Evolutionary conservation across 2,329 filamentous ascomycete genomes (phyloP).

Genomic region (Pseudogymnoascus sp.): DNA sequence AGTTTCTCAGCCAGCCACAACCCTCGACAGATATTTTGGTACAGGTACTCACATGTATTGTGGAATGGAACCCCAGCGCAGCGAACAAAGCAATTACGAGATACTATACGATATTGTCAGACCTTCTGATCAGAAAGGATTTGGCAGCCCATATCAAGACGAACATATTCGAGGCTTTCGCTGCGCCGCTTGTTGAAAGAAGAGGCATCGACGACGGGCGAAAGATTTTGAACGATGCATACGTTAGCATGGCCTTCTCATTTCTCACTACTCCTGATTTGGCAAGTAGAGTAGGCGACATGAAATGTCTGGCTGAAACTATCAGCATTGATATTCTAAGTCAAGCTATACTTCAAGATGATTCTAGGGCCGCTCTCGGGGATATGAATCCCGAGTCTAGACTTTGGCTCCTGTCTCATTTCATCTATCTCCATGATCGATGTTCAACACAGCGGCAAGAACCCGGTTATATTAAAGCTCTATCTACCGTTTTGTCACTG

Average conservation of each 20-base stretch:
- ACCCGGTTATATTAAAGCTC: conserved; percentile 39
- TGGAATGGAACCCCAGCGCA: background rate
- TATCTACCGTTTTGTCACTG: conserved; percentile 46
- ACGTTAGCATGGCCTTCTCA: conserved; percentile 24
- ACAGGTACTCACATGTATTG: background rate
- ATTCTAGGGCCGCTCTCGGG: conserved; percentile 9
- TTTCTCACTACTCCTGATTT: conserved; percentile 27
- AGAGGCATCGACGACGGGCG: background rate
- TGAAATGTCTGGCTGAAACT: conserved; percentile 20
- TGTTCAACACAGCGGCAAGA: conserved; percentile 31
- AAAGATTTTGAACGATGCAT: conserved; percentile 11
- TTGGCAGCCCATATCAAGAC: background rate
- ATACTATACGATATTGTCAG: conserved; percentile 1
- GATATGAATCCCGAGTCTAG: conserved; percentile 30
- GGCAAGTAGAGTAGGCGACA: conserved; percentile 15
- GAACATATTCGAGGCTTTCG: background rate
- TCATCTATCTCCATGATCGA: conserved; percentile 46
- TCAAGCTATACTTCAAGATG: conserved; percentile 19
- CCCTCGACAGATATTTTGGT: background rate
- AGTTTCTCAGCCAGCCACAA: background rate
- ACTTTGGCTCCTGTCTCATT: conserved; percentile 60
- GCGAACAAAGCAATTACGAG: background rate
- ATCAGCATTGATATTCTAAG: conserved; percentile 21
- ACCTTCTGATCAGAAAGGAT: background rate
- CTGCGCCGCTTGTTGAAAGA: background rate